phyloP scores from a whole-genome alignment of 2,329 filamentous ascomycete genomes.

The Diaporthe humulicola region DNA sequence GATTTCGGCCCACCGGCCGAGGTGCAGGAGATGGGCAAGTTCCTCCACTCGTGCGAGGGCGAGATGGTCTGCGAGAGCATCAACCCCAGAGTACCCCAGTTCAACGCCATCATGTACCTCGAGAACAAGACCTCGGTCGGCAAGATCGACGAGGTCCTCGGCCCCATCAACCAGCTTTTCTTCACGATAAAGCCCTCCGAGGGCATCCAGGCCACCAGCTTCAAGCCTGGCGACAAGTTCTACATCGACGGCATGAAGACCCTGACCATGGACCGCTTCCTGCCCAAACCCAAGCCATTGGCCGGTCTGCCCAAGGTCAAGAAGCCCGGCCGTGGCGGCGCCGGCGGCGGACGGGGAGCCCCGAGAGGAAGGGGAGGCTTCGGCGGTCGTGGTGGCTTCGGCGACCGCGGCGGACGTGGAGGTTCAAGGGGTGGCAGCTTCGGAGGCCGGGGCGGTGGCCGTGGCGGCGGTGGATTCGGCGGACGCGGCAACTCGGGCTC shows the following conservation, averaged over 20 bases:
- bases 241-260: conserved; percentile 96
- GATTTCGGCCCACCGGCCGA: conserved; percentile 74
- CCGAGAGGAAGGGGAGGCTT: conserved; percentile 48
- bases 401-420: conserved; percentile 44
- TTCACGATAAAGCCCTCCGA: conserved; percentile 99
- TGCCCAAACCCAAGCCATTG: conserved; percentile 89
- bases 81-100: conserved; percentile 97
- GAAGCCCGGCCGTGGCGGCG: conserved; percentile 67
- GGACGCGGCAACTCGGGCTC: conserved; percentile 41
- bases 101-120: conserved; percentile 98
- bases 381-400: conserved; percentile 48
- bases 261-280: conserved; percentile 93
- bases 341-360: conserved; percentile 60
- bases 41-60: conserved; percentile 95
- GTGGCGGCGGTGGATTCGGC: conserved; percentile 45
- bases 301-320: conserved; percentile 70
- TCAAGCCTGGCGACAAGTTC: conserved; percentile 98
- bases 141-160: conserved; percentile 98
- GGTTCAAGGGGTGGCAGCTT: conserved; percentile 41
- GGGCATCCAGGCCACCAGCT: conserved; percentile 93
- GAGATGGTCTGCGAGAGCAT: conserved; percentile 97
- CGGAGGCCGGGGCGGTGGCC: conserved; percentile 48
- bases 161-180: conserved; percentile 96
- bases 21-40: conserved; percentile 88
- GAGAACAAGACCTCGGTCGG: conserved; percentile 98